A percentile compares a stretch with the other conserved stretches of the same genome.
Conservation (phyloP, 1,139 yeast species). For the Lizanozyma gosingica region DNA sequence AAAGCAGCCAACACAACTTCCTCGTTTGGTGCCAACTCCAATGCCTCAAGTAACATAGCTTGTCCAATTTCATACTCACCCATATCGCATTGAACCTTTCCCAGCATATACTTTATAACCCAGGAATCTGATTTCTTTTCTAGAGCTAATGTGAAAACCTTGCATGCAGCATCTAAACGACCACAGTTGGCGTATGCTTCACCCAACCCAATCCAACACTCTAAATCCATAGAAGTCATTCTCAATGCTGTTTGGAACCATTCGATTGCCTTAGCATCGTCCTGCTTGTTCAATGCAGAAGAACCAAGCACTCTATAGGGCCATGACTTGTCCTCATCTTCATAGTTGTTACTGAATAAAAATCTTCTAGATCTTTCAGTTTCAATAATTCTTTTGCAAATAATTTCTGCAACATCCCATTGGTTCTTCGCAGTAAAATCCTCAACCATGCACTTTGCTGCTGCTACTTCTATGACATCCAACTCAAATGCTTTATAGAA, state of each 20-base stretch:
- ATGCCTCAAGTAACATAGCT: slow-evolving; percentile 30
- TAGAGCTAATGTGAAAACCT: slow-evolving; percentile 66
- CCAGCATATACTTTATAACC: slow-evolving; percentile 60
- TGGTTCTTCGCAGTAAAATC: slow-evolving; percentile 59
- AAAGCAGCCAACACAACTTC: slow-evolving; percentile 50
- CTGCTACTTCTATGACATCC: slow-evolving; percentile 63
- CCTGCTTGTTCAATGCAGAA: slow-evolving; percentile 60
- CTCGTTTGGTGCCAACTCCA: slow-evolving; percentile 37
- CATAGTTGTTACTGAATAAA: slow-evolving; percentile 29
- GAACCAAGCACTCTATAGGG: slow-evolving; percentile 85
- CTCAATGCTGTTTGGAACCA: slow-evolving; percentile 84
- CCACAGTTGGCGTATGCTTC: slow-evolving; percentile 88
- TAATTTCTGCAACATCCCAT: slow-evolving; percentile 79
- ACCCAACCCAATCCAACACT: slow-evolving; percentile 91
- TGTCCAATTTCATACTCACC: slow-evolving; percentile 25
- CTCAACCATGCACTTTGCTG: slow-evolving; percentile 66
- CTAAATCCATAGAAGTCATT: slow-evolving; percentile 52
- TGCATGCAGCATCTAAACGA: slow-evolving; percentile 74
- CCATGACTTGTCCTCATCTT: slow-evolving; percentile 48
- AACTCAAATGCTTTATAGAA: slow-evolving; percentile 85
- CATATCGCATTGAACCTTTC: slow-evolving; percentile 44
- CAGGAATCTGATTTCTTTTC: slow-evolving; percentile 44
- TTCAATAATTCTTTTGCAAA: slow-evolving; percentile 56
- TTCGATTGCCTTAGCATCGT: slow-evolving; percentile 74
- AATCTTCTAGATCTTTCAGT: slow-evolving; percentile 51